Conservation (phyloP, 192 early-diverging fungal genomes). For the Backusella parvicylindrica region DNA sequence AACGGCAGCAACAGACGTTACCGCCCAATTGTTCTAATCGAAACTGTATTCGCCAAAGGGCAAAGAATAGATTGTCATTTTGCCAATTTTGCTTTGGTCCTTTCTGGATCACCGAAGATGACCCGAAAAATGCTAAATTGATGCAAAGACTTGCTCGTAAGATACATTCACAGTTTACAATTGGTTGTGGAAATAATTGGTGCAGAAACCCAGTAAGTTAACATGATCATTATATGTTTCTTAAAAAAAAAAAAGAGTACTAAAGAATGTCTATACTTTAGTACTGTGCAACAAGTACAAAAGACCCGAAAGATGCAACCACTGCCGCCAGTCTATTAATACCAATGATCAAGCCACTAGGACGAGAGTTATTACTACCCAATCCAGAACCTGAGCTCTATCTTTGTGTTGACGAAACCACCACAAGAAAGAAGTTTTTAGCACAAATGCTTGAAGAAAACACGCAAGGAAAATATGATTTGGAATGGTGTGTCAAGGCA, state of each 20-base stretch:
- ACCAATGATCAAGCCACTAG: constrained; percentile 47
- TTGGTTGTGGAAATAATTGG: constrained; percentile 65
- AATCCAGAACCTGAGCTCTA: constrained; percentile 33
- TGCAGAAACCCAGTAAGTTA: constrained; percentile 61
- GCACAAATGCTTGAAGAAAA: constrained; percentile 36
- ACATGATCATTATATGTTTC: too few species aligned
- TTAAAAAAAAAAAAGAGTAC: not conserved
- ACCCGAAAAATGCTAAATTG: constrained; percentile 73
- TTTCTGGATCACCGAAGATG: constrained; percentile 73
- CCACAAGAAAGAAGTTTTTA: constrained; percentile 44
- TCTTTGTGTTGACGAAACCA: constrained; percentile 64
- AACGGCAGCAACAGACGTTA: constrained; percentile 51
- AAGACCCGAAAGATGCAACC: constrained; percentile 54
- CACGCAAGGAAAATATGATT: constrained; percentile 29
- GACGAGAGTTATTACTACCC: constrained; percentile 33
- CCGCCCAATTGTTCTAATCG: constrained; percentile 68
- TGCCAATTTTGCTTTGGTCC: constrained; percentile 82
- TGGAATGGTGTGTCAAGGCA: constrained; percentile 72
- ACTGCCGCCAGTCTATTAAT: constrained; percentile 54
- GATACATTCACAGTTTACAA: constrained; percentile 75
- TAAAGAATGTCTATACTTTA: not conserved
- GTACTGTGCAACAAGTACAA: constrained; percentile 40
- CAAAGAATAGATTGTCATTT: constrained; percentile 55
- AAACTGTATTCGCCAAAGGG: constrained; percentile 59
- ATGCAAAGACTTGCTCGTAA: constrained; percentile 63